phyloP scores from a whole-genome alignment of 176 grass and related monocot genomes.

The Saccharum officinarum region DNA sequence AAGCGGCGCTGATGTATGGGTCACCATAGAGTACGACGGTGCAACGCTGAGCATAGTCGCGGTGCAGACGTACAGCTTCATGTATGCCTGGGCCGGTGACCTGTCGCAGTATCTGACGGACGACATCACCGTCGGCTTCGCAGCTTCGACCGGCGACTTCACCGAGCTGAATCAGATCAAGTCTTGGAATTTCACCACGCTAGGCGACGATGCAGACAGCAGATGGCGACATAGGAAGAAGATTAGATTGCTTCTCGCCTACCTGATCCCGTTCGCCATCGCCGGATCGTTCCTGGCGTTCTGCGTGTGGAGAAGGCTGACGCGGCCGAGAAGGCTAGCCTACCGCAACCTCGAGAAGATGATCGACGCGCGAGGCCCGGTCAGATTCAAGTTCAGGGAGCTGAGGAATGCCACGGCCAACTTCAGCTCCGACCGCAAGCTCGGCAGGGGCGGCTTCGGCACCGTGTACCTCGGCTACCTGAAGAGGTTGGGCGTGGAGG shows the following conservation, averaged over 20 bases:
- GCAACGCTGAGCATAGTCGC: rapidly evolving
- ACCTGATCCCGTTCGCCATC: not conserved
- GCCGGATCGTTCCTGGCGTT: not conserved
- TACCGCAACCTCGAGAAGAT: constrained; percentile 53
- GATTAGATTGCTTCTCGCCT: not conserved
- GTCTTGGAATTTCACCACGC: constrained; percentile 40
- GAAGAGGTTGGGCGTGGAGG: constrained; percentile 22
- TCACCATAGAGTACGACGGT: constrained; percentile 9
- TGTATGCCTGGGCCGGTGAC: not conserved
- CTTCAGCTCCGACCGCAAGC: constrained; percentile 37
- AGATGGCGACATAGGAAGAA: not conserved
- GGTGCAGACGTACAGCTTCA: not conserved
- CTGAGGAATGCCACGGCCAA: constrained; percentile 35
- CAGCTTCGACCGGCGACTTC: constrained; percentile 33
- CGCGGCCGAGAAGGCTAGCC: constrained; percentile 19
- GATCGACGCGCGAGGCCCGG: constrained; percentile 41
- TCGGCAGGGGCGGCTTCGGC: constrained; percentile 49
- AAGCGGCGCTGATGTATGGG: not conserved
- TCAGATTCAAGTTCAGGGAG: constrained; percentile 46
- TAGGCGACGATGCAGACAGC: not conserved
- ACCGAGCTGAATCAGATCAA: constrained; percentile 24
- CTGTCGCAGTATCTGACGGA: constrained; percentile 16
- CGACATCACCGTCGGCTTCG: constrained; percentile 19
- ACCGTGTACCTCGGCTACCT: constrained; percentile 51
- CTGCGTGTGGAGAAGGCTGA: constrained; percentile 10